Evolutionary conservation across 345 rosid genomes (phyloP).

Genomic region (Lepidium africanum): DNA sequence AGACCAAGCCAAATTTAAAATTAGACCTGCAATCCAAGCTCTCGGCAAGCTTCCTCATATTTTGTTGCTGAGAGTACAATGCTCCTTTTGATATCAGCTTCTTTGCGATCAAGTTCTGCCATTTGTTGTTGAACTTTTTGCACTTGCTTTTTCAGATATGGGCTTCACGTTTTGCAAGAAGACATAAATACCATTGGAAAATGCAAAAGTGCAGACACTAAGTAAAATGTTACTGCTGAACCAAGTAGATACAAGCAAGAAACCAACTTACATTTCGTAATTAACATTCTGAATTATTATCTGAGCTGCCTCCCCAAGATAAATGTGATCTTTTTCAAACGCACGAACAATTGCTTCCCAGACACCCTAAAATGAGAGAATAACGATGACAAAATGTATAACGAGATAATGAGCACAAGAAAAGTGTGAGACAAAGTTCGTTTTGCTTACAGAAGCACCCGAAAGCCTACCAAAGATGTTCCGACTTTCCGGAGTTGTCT

Average conservation of each 20-base stretch:
- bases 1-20: constrained; percentile 7
- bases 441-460: constrained; percentile 75
- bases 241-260: constrained; percentile 2
- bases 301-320: constrained; percentile 94
- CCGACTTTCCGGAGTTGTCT: constrained; percentile 70
- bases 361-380: constrained; percentile 42
- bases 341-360: constrained; percentile 86
- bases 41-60: constrained; percentile 88
- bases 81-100: constrained; percentile 82
- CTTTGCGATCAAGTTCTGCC: constrained; percentile 86
- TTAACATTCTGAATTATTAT: constrained; percentile 84
- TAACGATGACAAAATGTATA: not conserved
- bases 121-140: constrained; percentile 91
- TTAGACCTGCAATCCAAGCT: constrained; percentile 87
- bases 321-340: constrained; percentile 80
- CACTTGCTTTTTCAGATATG: constrained; percentile 90
- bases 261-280: constrained; percentile 74
- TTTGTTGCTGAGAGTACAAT: constrained; percentile 75
- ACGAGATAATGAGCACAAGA: not conserved
- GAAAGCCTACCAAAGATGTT: constrained; percentile 92
- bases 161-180: constrained; percentile 38
- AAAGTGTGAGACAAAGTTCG: not conserved
- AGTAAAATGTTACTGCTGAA: not conserved
- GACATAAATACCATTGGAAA: constrained; percentile 8
- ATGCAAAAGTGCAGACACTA: not conserved